Base-by-base conservation (phyloP, 2,329 filamentous ascomycete genomes). In the Fusarium aywerte region DNA sequence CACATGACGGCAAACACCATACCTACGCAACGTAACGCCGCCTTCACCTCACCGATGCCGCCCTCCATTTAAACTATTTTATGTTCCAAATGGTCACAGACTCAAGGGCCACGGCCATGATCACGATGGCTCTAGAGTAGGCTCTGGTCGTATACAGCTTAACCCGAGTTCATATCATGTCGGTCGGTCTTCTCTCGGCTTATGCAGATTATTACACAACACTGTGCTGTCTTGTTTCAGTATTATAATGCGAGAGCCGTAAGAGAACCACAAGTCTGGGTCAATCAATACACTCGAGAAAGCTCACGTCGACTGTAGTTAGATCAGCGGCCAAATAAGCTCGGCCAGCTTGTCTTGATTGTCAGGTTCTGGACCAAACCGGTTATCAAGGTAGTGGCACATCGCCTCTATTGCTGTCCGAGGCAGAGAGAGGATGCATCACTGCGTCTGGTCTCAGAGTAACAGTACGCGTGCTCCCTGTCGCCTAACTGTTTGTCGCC, bases 71-170 rank as follows among this genome's bases (percentile, higher is more conserved):
- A 45, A n/a, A 49, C 43, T 51, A 63, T 63, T 63, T 59, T 59
- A 33, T 70, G 67, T 56, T 65, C 42, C 49, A 35, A 49, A 48
- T 64, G 68, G 70, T 73, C 70, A 70, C 70, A 67, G 62, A 69
- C 61, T 66, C 55, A 43, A n/a, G 42, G 58, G 58, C 60, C 70
- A 39, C 52, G 68, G 70, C 72, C 69, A 72, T 69, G 69, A 69
- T 18, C 31, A 36, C 62, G 67, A 45, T 38, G 44, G 55, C 35
- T 38, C 35, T 21, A 39, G 38, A 51, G 48, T 29, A n/a, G 23
- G 32, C 20, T 38, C 35, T 25, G 38, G 33, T 25, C 18, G n/a
- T 33, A 52, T 55, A 50, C 31, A 55, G 56, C 18, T 42, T 50
- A 35, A 54, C 23, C 16, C 61, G 29, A 57, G 29, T 11, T 48